Conservation (phyloP, 108 stramenopile species). For the Fistulifera pelliculosa region DNA sequence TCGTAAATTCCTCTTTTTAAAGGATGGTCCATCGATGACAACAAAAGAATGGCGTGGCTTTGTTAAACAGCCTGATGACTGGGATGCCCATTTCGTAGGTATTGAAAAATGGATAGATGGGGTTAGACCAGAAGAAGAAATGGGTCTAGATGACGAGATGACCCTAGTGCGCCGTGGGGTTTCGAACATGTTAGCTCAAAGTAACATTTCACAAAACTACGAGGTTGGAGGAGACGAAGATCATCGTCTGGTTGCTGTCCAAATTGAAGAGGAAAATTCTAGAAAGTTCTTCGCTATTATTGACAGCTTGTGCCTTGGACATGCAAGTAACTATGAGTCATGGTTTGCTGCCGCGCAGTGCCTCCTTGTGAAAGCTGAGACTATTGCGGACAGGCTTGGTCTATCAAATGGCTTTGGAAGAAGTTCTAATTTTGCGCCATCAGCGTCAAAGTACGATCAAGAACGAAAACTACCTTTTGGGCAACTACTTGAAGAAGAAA, state of each 20-base stretch:
- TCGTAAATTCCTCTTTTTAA: slow-evolving; percentile 41
- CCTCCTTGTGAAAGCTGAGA: slow-evolving; percentile 55
- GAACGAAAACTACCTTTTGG: slow-evolving; percentile 20
- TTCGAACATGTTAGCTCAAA: slow-evolving; percentile 34
- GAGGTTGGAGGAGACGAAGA: slow-evolving; percentile 30
- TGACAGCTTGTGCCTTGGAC: slow-evolving; percentile 54
- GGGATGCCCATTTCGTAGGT: neutral
- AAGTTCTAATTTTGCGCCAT: slow-evolving; percentile 30
- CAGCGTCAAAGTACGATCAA: slow-evolving; percentile 6
- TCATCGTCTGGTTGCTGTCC: slow-evolving; percentile 32
- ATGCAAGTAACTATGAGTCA: slow-evolving; percentile 40
- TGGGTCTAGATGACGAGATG: slow-evolving; percentile 15
- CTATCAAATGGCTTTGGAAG: slow-evolving; percentile 26
- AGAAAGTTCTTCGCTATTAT: slow-evolving; percentile 71
- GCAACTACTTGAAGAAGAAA: slow-evolving; percentile 33
- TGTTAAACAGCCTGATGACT: neutral
- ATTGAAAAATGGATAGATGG: slow-evolving; percentile 3
- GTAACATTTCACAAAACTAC: slow-evolving; percentile 10
- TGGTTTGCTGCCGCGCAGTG: slow-evolving; percentile 71
- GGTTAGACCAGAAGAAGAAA: slow-evolving; percentile 9
- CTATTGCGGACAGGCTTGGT: slow-evolving; percentile 60
- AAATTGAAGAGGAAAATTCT: slow-evolving; percentile 44
- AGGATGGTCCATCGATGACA: slow-evolving; percentile 15
- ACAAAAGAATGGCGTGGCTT: slow-evolving; percentile 1
- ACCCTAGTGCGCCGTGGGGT: slow-evolving; percentile 30